Evolutionary conservation across 495 filamentous ascomycete species (phyloP).

Genomic region (Apiosordaria backusii): DNA sequence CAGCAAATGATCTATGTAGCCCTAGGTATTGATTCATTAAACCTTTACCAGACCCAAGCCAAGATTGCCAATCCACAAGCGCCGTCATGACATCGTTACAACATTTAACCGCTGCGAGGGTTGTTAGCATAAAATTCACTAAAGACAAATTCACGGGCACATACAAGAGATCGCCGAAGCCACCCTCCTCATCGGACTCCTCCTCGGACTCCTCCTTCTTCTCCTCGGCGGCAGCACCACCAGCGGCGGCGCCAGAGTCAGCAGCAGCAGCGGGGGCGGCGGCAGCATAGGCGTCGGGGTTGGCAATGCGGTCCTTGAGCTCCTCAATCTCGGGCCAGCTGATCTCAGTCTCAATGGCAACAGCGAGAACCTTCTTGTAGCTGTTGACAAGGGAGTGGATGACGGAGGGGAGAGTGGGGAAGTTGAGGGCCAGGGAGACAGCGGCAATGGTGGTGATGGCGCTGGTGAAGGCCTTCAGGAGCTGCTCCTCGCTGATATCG

Average conservation of each 20-base stretch:
- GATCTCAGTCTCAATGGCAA: conserved; percentile 87
- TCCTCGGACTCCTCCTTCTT: conserved; percentile 60
- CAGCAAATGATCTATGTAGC: conserved; percentile 45
- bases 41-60: conserved; percentile 38
- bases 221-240: conserved; percentile 57
- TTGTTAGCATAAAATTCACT: conserved; percentile 20
- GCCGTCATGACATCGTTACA: conserved; percentile 27
- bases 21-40: conserved; percentile 32
- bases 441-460: conserved; percentile 84
- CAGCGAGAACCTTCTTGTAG: conserved; percentile 95
- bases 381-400: conserved; percentile 91
- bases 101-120: conserved; percentile 43
- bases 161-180: conserved; percentile 70
- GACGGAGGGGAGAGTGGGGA: conserved; percentile 93
- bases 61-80: conserved; percentile 36
- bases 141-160: conserved; percentile 26
- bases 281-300: conserved; percentile 89
- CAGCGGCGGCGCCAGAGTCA: conserved; percentile 51
- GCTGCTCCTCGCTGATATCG: conserved; percentile 89
- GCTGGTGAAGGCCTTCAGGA: conserved; percentile 75
- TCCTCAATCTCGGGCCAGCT: conserved; percentile 94
- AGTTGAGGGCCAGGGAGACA: conserved; percentile 86
- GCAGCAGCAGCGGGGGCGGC: conserved; percentile 67
- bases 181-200: conserved; percentile 38
- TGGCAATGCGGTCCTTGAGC: conserved; percentile 98